Evolutionary conservation across 257 asterid genomes (phyloP).

Genomic region (Orobanche coerulescens): DNA sequence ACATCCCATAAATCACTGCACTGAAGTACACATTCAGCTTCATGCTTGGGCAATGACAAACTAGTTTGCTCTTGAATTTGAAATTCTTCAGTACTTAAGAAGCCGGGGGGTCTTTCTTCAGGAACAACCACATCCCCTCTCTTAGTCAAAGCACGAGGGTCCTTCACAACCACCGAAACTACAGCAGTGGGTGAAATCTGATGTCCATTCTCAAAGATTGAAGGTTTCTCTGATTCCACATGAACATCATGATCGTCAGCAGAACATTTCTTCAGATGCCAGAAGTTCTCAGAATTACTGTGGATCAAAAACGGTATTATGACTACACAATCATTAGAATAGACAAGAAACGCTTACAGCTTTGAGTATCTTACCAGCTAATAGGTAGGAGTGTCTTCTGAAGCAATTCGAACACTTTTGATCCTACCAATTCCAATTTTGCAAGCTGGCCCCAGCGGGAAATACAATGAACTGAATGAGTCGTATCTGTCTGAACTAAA

Average conservation of each 20-base stretch:
- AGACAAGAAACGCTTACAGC: conserved; percentile 5
- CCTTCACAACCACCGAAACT: conserved; percentile 50
- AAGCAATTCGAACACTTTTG: conserved; percentile 37
- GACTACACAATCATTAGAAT: conserved; percentile 14
- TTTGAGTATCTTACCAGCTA: conserved; percentile 36
- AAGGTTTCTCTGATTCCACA: neutral
- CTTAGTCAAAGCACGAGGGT: conserved; percentile 49
- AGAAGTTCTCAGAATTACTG: too few species aligned
- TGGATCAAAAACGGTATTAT: neutral
- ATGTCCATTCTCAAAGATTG: conserved; percentile 28
- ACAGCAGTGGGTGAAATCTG: conserved; percentile 39
- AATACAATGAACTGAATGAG: conserved; percentile 29
- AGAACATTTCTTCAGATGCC: too few species aligned
- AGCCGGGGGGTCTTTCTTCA: neutral
- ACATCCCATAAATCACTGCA: conserved; percentile 4
- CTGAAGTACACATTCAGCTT: conserved; percentile 25
- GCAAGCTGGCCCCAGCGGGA: conserved; percentile 77
- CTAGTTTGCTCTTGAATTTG: conserved; percentile 21
- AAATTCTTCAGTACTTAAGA: conserved; percentile 24
- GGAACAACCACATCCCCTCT: neutral
- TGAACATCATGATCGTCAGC: too few species aligned
- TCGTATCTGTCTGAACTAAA: neutral
- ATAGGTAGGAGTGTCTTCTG: conserved; percentile 55
- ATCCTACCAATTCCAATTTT: conserved; percentile 68
- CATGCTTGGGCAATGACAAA: conserved; percentile 22